Base-by-base conservation (phyloP, 257 asterid genomes). In the Petunia secreta region DNA sequence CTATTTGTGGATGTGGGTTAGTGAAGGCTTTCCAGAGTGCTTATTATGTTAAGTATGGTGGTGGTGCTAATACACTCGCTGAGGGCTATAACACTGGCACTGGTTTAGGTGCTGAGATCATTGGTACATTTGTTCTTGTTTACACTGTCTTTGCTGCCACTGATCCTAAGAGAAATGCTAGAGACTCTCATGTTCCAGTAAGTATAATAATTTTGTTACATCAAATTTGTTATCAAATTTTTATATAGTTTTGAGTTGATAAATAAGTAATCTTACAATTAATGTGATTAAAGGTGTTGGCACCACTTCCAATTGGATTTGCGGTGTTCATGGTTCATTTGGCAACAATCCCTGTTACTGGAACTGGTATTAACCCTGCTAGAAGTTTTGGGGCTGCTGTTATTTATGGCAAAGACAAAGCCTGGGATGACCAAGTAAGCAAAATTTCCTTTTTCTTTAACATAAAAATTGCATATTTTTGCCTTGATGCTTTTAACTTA, bases 291-390 rank as follows among this genome's bases (percentile, higher is more conserved):
- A 57, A 91, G 97, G 97, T 91, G 9, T 66, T 91, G 86, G 97
- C 97, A 53, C 97, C 97, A 15, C 97, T 91, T 74, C 97, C 97
- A 1, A 91, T 91, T 65, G 97, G 97, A 11, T 91, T 91, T 39
- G 93, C 96, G 0, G 96, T 91, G 75, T 91, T 91, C 75, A 88
- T 91, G 96, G 96, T 91, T 81, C 93, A 91, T 84, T 65, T 91
- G 84, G 96, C 96, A 2, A 91, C 96, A 16, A 91, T 91, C 36
- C 96, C 96, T 0, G 81, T 91, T 15, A 91, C 95, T 25, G 95
- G 95, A 59, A 91, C 95, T 5, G 95, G 93, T 1, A 91, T 91
- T 59, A 91, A 89, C 85, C 96, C 96, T 3, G 96, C 96, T 43
- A 79, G 96, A 75, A 91, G 97, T 43, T 84, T 91, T 44, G 97